phyloP scores from a whole-genome alignment of 139 green algal species.

The Chlorella sorokiniana region DNA sequence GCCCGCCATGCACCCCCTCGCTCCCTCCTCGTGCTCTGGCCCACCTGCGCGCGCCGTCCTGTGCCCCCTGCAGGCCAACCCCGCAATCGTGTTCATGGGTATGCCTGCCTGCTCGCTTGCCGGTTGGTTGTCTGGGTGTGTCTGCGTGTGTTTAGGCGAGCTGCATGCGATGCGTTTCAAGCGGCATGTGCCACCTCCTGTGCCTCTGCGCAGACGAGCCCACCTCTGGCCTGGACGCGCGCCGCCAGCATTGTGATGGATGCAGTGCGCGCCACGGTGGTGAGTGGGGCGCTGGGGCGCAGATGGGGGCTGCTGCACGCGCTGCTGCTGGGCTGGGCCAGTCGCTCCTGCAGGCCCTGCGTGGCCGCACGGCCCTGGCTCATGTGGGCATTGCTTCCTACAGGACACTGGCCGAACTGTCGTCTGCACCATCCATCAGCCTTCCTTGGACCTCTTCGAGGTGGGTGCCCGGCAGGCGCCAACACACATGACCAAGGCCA shows the following conservation, averaged over 20 bases:
- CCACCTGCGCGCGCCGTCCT: no score
- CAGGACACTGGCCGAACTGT: conserved; percentile 53
- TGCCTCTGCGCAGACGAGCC: conserved; percentile 49
- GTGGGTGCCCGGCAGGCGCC: not conserved
- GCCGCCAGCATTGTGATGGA: conserved; percentile 71
- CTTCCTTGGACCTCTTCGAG: conserved; percentile 58
- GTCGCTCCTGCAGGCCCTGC: not conserved
- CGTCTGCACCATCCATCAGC: conserved; percentile 69
- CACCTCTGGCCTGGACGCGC: conserved; percentile 61
- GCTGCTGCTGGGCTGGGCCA: no score
- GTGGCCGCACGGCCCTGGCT: no score
- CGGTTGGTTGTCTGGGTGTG: no score
- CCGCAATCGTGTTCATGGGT: conserved; percentile 35
- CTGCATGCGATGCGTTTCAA: no score
- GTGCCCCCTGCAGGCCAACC: no score
- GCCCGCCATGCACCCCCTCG: no score
- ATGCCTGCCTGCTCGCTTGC: not conserved
- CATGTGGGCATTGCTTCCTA: not conserved
- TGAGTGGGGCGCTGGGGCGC: no score
- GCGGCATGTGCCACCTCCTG: not conserved
- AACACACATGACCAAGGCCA: not conserved
- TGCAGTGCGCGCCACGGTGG: conserved; percentile 45
- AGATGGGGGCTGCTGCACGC: no score
- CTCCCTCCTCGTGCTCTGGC: no score
- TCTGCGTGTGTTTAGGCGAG: no score